Evolutionary conservation across 2,329 filamentous ascomycete species (phyloP), one percentile per base, ranked within the genome.

Genomic region (Botryosphaeria agaves): DNA sequence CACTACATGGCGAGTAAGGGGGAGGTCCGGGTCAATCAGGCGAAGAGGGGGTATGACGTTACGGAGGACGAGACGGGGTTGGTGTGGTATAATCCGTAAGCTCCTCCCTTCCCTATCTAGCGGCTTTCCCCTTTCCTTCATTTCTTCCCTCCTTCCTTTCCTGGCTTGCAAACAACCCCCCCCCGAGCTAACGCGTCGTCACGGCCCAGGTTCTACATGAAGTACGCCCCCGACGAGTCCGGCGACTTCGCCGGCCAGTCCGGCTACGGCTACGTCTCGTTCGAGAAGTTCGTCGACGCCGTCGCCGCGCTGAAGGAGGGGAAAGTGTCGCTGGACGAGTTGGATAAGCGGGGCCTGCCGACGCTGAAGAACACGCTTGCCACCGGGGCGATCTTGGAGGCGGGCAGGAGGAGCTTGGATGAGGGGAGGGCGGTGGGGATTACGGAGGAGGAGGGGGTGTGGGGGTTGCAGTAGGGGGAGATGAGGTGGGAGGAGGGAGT

Each of bases 241-340:
- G 87, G 85, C 32, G 91, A 94, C 57, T 94, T 94, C 53, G 75
- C 72, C 32, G 85, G 85, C 20, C 85, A 93, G 59, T 77, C 73
- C 5, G 85, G 85, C 15, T 94, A 94, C 51, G 85, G 85, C 19
- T 94, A 94, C 56, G 71, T 93, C 34, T 89, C 79, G 14, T 85
- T 94, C 47, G 85, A 94, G 61, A 94, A 94, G 58, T 94, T 94
- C 54, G 75, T 94, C 29, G 83, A 94, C 51, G 84, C 77, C 8
- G 83, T 83, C 48, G 72, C 72, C 26, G 69, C 72, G 5, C 62
- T 94, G 31, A 91, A 89, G 47, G 71, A 78, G 18, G 78, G 80
- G 14, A 63, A 66, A 26, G 62, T 76, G 28, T 81, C 69, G 30
- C 64, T 87, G 1, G 74, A 75, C 16, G 75, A 85, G 38, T 63